Percentiles rank a stretch among this genome's conserved stretches.
These are phyloP conservation scores for Thyridium curvatum DNA, from an alignment of 2,329 filamentous ascomycete species.

Conservation along the genomic window DNA sequence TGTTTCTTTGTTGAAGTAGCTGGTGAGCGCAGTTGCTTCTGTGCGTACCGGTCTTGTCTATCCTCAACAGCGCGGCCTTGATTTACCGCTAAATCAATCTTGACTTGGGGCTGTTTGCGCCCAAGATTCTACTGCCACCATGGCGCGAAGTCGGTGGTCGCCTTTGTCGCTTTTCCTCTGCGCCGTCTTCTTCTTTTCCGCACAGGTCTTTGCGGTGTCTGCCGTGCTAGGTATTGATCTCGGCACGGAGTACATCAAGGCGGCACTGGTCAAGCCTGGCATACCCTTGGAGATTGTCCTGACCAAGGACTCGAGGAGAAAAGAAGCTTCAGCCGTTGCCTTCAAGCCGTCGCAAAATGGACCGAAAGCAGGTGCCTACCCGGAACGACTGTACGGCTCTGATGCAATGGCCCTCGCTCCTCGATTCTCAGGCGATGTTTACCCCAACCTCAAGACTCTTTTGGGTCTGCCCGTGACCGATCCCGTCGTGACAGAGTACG, in stretches of 20 bases:
- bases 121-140: conserved; percentile 17
- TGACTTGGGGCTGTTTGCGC: too few relatives aligned
- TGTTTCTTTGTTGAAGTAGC: too few relatives aligned
- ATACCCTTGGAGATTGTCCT: conserved; percentile 96
- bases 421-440: conserved; percentile 88
- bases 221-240: conserved; percentile 90
- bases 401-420: conserved; percentile 84
- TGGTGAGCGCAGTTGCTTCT: background rate
- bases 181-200: conserved; percentile 34
- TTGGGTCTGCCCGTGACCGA: conserved; percentile 64
- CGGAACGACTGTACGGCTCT: conserved; percentile 85
- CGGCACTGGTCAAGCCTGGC: conserved; percentile 89
- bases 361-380: conserved; percentile 60
- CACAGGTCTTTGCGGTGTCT: conserved; percentile 48
- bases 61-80: background rate
- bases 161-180: conserved; percentile 28
- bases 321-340: conserved; percentile 83
- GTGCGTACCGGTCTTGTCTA: background rate
- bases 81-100: too few relatives aligned
- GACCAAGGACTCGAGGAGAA: conserved; percentile 95
- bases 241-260: conserved; percentile 96
- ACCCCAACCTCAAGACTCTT: conserved; percentile 86
- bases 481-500: conserved; percentile 63
- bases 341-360: conserved; percentile 79
- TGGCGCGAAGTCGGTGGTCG: conserved; percentile 27